Evolutionary conservation across 139 green algal species (phyloP).

Genomic region (Coelastrella sp.): DNA sequence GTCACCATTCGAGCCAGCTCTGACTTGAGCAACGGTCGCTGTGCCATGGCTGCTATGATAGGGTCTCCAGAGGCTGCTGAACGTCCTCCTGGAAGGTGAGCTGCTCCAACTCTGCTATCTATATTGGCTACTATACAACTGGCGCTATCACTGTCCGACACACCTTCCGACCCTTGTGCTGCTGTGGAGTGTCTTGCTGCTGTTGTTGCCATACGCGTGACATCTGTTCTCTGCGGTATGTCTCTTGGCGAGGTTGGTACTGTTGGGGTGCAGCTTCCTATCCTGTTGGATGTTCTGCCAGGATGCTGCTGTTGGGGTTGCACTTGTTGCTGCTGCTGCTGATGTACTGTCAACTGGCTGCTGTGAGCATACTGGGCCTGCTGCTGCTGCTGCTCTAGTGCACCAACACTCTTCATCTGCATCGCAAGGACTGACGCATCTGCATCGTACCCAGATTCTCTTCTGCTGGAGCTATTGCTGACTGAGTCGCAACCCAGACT

Average conservation of each 20-base stretch:
- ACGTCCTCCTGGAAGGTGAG: too few species aligned
- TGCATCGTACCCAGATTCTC: neutral
- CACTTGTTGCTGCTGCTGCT: neutral
- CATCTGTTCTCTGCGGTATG: too few species aligned
- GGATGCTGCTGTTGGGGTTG: too few species aligned
- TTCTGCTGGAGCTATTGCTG: neutral
- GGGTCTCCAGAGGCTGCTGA: neutral
- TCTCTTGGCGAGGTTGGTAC: too few species aligned
- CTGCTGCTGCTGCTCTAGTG: neutral
- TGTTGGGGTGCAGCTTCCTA: too few species aligned
- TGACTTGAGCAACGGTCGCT: neutral
- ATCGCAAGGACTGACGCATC: neutral
- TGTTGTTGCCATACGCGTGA: too few species aligned
- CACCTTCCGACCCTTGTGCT: too few species aligned
- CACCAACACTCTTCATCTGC: neutral
- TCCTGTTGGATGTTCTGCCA: neutral
- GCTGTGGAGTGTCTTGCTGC: too few species aligned
- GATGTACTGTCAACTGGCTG: neutral
- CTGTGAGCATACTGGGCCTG: neutral
- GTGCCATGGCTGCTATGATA: conserved; percentile 23
- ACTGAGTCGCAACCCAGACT: neutral
- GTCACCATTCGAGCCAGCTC: conserved; percentile 39
- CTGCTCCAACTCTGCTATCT: too few species aligned
- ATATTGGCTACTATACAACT: too few species aligned
- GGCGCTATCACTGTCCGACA: too few species aligned